Conservation (phyloP, 1,284 basidiomycete genomes). For the Termitomyces sp. region DNA sequence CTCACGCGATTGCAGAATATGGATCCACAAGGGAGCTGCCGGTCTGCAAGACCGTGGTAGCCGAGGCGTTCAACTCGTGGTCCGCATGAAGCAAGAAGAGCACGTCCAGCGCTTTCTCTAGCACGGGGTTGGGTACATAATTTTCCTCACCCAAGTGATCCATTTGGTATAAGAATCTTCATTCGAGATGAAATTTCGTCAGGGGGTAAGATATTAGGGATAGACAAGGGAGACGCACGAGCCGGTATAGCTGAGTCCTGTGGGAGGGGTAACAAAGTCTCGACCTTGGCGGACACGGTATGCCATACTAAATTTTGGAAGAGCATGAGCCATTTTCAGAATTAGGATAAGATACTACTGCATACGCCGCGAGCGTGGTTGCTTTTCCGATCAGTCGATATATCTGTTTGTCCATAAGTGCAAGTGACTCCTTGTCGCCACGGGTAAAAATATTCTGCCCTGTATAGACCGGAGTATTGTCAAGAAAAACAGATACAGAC, state of each 20-base stretch:
- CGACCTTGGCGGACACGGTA: conserved; percentile 86
- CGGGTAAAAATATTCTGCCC: conserved; percentile 79
- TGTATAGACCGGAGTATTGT: conserved; percentile 18
- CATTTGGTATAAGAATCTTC: conserved; percentile 83
- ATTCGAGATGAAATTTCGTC: not conserved
- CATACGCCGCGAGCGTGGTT: conserved; percentile 76
- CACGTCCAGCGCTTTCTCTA: conserved; percentile 80
- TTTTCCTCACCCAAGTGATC: conserved; percentile 71
- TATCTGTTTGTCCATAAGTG: conserved; percentile 86
- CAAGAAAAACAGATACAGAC: not conserved
- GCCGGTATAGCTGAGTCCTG: conserved; percentile 76
- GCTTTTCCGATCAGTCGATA: conserved; percentile 84
- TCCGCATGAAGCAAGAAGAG: conserved; percentile 86
- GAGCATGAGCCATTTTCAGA: not conserved
- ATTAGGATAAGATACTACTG: conserved; percentile 27
- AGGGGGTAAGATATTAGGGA: not conserved
- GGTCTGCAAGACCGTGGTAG: conserved; percentile 80
- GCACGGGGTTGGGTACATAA: conserved; percentile 75
- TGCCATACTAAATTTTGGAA: conserved; percentile 56
- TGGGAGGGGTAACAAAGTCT: conserved; percentile 81
- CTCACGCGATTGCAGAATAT: conserved; percentile 76
- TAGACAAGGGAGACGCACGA: conserved; percentile 45
- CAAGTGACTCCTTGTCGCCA: conserved; percentile 60
- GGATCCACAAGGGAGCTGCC: conserved; percentile 86
- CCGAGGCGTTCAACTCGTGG: conserved; percentile 81